Conservation (phyloP, 805 yeast genomes). For the Brettanomyces sp. region DNA sequence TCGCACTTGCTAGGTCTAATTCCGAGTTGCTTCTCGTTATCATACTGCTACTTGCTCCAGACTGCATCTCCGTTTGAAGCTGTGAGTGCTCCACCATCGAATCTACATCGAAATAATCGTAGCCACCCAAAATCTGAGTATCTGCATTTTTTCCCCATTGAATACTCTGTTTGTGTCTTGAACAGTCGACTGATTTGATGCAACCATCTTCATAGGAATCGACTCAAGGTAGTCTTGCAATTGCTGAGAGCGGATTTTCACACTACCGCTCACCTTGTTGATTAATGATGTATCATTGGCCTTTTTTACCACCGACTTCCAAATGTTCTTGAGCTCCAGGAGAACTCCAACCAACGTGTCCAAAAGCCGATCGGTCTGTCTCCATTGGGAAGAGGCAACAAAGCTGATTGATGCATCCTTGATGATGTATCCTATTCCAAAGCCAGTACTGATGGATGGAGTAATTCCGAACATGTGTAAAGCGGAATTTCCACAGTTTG, state of each 20-base stretch:
- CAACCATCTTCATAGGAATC: slow-evolving; percentile 24
- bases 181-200: slow-evolving; percentile 18
- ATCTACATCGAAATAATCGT: slow-evolving; percentile 52
- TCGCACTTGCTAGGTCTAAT: slow-evolving; percentile 4
- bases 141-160: slow-evolving; percentile 8
- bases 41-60: slow-evolving; percentile 6
- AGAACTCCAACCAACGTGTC: slow-evolving; percentile 43
- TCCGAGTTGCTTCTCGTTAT: slow-evolving; percentile 7
- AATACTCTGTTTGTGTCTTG: slow-evolving; percentile 3
- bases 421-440: slow-evolving; percentile 47
- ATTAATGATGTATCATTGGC: background rate
- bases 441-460: slow-evolving; percentile 49
- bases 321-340: slow-evolving; percentile 32
- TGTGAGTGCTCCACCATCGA: slow-evolving; percentile 40
- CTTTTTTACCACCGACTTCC: slow-evolving; percentile 17
- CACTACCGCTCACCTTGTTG: slow-evolving; percentile 1
- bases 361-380: slow-evolving; percentile 48
- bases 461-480: slow-evolving; percentile 50
- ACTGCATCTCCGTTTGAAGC: slow-evolving; percentile 15
- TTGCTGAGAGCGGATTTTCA: slow-evolving; percentile 8
- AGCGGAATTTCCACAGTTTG: slow-evolving; percentile 56
- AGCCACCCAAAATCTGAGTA: slow-evolving; percentile 42
- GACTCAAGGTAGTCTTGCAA: slow-evolving; percentile 21
- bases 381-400: slow-evolving; percentile 51
- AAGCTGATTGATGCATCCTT: slow-evolving; percentile 40